Evolutionary conservation across 2,329 filamentous ascomycete species (phyloP).

Genomic region (Colletotrichum somersetense): DNA sequence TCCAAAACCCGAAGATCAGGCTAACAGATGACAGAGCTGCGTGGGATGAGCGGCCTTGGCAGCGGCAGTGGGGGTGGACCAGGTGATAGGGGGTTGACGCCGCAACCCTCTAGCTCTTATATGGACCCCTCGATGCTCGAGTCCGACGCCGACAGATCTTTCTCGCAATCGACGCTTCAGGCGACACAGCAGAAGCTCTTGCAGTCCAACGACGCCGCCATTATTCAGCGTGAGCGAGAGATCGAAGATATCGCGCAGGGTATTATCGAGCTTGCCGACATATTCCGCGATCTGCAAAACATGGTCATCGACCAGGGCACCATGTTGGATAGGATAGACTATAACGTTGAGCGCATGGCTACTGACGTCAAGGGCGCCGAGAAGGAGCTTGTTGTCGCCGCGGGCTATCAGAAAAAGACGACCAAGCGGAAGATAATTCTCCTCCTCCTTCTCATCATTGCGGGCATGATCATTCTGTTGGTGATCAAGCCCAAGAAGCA

Average conservation of each 20-base stretch:
- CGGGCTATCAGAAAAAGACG: constrained; percentile 87
- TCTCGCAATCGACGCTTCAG: constrained; percentile 89
- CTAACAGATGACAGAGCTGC: constrained; percentile 70
- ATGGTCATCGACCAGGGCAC: constrained; percentile 97
- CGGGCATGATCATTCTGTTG: constrained; percentile 87
- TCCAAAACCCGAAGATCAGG: background rate
- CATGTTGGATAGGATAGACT: constrained; percentile 94
- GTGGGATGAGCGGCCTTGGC: constrained; percentile 75
- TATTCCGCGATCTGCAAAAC: constrained; percentile 94
- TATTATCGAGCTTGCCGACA: constrained; percentile 95
- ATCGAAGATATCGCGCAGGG: constrained; percentile 98
- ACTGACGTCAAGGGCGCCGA: constrained; percentile 92
- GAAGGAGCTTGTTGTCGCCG: constrained; percentile 90
- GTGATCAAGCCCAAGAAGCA: constrained; percentile 80
- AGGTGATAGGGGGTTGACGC: constrained; percentile 66
- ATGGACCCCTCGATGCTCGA: constrained; percentile 90
- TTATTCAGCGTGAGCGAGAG: constrained; percentile 92
- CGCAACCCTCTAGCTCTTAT: constrained; percentile 66
- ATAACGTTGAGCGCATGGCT: constrained; percentile 97
- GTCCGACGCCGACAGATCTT: constrained; percentile 92
- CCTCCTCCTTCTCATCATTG: constrained; percentile 85
- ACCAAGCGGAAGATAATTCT: constrained; percentile 95
- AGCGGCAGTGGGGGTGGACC: constrained; percentile 63
- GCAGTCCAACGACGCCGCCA: constrained; percentile 83
- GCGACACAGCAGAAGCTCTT: constrained; percentile 78